phyloP scores from a whole-genome alignment of 108 stramenopile species.

The Licmophora abbreviata region DNA sequence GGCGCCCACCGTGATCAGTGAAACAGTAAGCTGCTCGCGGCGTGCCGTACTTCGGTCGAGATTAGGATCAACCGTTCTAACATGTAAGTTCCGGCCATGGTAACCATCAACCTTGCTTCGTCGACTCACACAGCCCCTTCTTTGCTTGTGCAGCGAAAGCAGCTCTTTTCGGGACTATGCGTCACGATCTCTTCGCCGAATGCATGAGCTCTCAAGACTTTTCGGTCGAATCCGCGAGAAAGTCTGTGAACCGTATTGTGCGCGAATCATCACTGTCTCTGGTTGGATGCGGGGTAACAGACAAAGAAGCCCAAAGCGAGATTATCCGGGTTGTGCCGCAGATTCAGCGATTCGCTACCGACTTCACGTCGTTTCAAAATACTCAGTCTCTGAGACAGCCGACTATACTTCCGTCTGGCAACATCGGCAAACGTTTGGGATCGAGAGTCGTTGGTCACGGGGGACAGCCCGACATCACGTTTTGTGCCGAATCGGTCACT shows the following conservation, averaged over 20 bases:
- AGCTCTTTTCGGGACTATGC: constrained; percentile 70
- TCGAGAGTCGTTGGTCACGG: constrained; percentile 22
- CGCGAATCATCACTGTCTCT: constrained; percentile 52
- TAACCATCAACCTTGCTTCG: too few relatives aligned
- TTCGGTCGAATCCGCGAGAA: constrained; percentile 26
- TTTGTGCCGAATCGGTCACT: constrained; percentile 25
- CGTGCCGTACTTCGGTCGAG: constrained; percentile 62
- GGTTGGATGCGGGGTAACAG: constrained; percentile 54
- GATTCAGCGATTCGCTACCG: constrained; percentile 44
- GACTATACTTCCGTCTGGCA: too few relatives aligned
- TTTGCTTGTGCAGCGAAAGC: constrained; percentile 21
- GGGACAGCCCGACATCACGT: constrained; percentile 15
- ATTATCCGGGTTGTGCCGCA: constrained; percentile 59
- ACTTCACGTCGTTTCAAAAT: constrained; percentile 29
- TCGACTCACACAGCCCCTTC: background rate
- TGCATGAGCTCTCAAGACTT: constrained; percentile 51
- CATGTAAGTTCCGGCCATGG: constrained; percentile 5
- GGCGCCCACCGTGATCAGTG: constrained; percentile 69
- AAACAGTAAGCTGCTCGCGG: constrained; percentile 63
- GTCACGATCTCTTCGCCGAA: constrained; percentile 74
- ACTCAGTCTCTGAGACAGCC: background rate
- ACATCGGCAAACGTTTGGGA: background rate
- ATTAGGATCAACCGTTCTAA: constrained; percentile 62
- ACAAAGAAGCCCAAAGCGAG: constrained; percentile 40
- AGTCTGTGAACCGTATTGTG: constrained; percentile 36